These are phyloP conservation scores for Cyclostephanos invisitatus DNA, from an alignment of 108 stramenopile species.

Conservation along the genomic window DNA sequence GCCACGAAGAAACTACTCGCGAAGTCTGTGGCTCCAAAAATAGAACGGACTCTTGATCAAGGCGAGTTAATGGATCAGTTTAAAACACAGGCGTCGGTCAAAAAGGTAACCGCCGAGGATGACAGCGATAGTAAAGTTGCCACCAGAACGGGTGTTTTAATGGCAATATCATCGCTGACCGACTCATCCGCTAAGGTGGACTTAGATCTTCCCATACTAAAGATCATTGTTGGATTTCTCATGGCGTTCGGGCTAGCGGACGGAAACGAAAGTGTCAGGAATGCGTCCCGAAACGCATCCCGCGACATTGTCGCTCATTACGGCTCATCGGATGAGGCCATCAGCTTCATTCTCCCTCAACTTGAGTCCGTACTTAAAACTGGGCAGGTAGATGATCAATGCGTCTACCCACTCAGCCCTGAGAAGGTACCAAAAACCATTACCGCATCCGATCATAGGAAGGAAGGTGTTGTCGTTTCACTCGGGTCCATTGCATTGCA, in stretches of 20 bases:
- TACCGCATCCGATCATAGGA: constrained; percentile 74
- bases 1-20: constrained; percentile 46
- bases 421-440: constrained; percentile 61
- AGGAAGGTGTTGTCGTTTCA: constrained; percentile 89
- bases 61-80: constrained; percentile 73
- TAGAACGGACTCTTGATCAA: constrained; percentile 74
- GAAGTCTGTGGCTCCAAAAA: constrained; percentile 57
- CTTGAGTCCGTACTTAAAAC: constrained; percentile 77
- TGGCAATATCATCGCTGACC: constrained; percentile 67
- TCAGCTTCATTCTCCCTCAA: constrained; percentile 77
- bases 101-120: constrained; percentile 55
- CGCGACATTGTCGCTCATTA: constrained; percentile 74
- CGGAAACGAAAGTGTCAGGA: constrained; percentile 67
- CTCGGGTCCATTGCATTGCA: constrained; percentile 87
- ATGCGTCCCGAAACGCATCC: constrained; percentile 65
- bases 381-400: constrained; percentile 56
- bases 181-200: constrained; percentile 53
- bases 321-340: constrained; percentile 75
- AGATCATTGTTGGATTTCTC: constrained; percentile 74
- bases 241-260: constrained; percentile 87
- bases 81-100: constrained; percentile 29
- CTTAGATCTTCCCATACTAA: constrained; percentile 61
- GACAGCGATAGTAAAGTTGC: constrained; percentile 74
- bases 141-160: constrained; percentile 69
- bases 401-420: constrained; percentile 53